Conservation (phyloP, 768 basidiomycete genomes). For the Mycena venus region DNA sequence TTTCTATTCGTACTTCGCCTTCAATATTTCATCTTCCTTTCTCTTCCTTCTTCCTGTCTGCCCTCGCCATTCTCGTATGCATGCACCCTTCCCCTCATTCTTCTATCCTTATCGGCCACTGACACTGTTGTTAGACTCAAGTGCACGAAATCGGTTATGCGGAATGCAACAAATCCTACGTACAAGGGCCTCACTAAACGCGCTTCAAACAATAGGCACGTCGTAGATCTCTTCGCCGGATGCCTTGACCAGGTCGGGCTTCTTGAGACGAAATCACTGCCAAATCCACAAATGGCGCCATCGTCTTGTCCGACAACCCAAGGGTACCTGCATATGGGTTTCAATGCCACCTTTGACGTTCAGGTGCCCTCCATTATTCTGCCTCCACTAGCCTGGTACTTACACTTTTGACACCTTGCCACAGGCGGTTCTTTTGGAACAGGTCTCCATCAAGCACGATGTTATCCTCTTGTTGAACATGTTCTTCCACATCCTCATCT, state of each 20-base stretch:
- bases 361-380: constrained; percentile 65
- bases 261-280: constrained; percentile 95
- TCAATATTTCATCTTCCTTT: too few species aligned
- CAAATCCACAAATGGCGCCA: constrained; percentile 98
- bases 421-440: constrained; percentile 96
- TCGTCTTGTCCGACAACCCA: constrained; percentile 96
- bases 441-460: constrained; percentile 97
- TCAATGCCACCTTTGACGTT: constrained; percentile 99
- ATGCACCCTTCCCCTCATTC: too few species aligned
- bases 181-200: constrained; percentile 95
- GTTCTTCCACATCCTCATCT: constrained; percentile 99
- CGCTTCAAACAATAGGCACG: constrained; percentile 94
- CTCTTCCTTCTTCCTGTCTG: too few species aligned
- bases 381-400: not conserved
- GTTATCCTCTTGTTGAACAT: constrained; percentile 97
- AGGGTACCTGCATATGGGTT: constrained; percentile 95
- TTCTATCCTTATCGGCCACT: not conserved
- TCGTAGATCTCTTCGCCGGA: constrained; percentile 95
- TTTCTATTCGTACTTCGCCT: too few species aligned
- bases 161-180: constrained; percentile 97
- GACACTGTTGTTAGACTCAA: constrained; percentile 76
- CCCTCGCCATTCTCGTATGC: too few species aligned
- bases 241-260: constrained; percentile 98
- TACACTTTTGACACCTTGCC: constrained; percentile 94
- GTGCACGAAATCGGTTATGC: constrained; percentile 98